Conservation (phyloP, 805 yeast genomes). For the Kodamaea kaohsiungensis region DNA sequence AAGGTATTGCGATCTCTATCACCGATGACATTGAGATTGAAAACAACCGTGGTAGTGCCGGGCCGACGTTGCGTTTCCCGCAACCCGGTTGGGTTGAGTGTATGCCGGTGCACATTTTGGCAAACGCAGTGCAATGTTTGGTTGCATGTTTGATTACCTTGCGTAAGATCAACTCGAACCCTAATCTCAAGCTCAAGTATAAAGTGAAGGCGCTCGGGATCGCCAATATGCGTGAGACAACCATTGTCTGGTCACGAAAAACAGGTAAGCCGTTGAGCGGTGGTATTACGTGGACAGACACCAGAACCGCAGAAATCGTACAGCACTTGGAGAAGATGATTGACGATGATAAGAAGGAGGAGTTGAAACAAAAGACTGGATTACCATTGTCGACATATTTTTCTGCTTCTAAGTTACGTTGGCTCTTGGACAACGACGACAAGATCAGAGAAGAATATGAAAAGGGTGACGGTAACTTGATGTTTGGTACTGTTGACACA, state of each 20-base stretch:
- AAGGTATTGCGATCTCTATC: conserved; percentile 69
- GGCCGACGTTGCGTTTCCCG: conserved; percentile 76
- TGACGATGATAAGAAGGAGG: conserved; percentile 55
- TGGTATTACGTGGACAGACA: conserved; percentile 97
- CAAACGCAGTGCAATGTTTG: conserved; percentile 78
- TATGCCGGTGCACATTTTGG: conserved; percentile 79
- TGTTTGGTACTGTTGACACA: conserved; percentile 93
- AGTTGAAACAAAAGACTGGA: conserved; percentile 69
- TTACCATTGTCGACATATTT: conserved; percentile 89
- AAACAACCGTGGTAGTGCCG: conserved; percentile 49
- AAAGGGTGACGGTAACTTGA: conserved; percentile 65
- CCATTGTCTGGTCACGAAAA: conserved; percentile 79
- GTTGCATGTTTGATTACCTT: conserved; percentile 61
- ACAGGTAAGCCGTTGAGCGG: conserved; percentile 83
- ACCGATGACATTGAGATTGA: conserved; percentile 63
- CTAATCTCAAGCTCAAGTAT: conserved; percentile 53
- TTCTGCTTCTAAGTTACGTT: conserved; percentile 83
- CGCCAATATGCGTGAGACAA: conserved; percentile 96
- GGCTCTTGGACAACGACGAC: conserved; percentile 83
- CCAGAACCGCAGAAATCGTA: conserved; percentile 76
- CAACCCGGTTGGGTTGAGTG: conserved; percentile 94
- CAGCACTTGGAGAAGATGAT: conserved; percentile 57
- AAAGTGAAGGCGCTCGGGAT: conserved; percentile 77
- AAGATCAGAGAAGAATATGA: conserved; percentile 68
- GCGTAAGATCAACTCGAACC: conserved; percentile 55